Base-by-base conservation (phyloP, 2,329 filamentous ascomycete genomes). In the Cadophora sp. region DNA sequence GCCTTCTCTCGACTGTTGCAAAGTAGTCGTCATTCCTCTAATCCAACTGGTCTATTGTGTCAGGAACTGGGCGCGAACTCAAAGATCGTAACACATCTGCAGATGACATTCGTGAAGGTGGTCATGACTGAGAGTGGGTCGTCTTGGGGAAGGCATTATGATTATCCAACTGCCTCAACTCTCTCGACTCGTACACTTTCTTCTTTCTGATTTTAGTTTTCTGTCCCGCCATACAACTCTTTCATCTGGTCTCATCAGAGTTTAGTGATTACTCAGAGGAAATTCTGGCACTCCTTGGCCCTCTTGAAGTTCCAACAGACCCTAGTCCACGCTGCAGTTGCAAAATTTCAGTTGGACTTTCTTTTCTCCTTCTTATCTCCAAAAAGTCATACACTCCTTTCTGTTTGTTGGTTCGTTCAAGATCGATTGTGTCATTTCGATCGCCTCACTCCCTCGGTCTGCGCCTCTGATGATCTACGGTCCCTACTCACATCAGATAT, bases 161-260 rank as follows among this genome's bases (percentile, higher is more conserved):
- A 26, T 51, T 22, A 51, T 22, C 6, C 26, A 29, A 53, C 12
- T 53, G 24, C 50, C 22, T 53, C 14, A 19, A 14, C 7, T 53
- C 26, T 29, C 50, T 29, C 26, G 6, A n/a, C 43, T 48, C n/a
- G 43, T 53, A 27, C 1, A 29, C 50, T 53, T 0, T 19, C 19
- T 5, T 53, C 12, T 27, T n/a, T 19, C 14, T 29, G 24, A 29
- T 27, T 29, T 19, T 16, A 26, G 2, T 16, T n/a, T n/a, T n/a
- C 24, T 16, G 50, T n/a, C 29, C n/a, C 11, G n/a, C n/a, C 26
- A 29, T 12, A 24, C 50, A 29, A 19, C 19, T 19, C 12, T 53
- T 53, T 53, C 50, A 53, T 53, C 50, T 53, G 50, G 24, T 53
- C 50, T 53, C 26, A 53, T 29, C 24, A 29, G 50, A n/a, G n/a